phyloP scores from a whole-genome alignment of 2,329 filamentous ascomycete genomes.

The Colletotrichum viniferum region DNA sequence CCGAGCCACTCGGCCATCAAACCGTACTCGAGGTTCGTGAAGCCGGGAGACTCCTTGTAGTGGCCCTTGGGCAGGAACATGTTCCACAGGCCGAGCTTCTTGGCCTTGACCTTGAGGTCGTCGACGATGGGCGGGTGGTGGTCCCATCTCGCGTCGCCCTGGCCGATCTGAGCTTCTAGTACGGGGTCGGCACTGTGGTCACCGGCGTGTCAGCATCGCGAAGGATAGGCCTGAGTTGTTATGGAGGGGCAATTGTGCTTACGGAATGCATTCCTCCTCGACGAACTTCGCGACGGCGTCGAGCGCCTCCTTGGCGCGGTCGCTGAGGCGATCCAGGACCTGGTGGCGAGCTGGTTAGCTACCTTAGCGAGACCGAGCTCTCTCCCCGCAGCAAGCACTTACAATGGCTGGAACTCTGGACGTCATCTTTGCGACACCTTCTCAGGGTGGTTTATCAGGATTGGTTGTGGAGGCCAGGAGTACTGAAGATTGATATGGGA shows the following conservation, averaged over 20 bases:
- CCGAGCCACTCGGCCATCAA: slow-evolving; percentile 97
- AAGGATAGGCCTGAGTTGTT: neutral
- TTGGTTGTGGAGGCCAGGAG: neutral
- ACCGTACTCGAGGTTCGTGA: slow-evolving; percentile 94
- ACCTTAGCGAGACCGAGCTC: neutral
- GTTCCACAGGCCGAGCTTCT: slow-evolving; percentile 90
- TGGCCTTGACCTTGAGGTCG: slow-evolving; percentile 84
- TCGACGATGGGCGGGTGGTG: slow-evolving; percentile 82
- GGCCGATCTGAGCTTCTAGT: slow-evolving; percentile 78
- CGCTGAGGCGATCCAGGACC: slow-evolving; percentile 71
- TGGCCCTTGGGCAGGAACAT: slow-evolving; percentile 96
- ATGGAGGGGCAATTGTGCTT: slow-evolving; percentile 33
- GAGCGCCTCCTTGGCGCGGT: slow-evolving; percentile 81
- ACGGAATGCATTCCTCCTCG: slow-evolving; percentile 91
- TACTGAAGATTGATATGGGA: neutral
- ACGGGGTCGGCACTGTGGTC: slow-evolving; percentile 73
- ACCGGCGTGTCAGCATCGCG: neutral
- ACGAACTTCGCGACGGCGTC: slow-evolving; percentile 95
- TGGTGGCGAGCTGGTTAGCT: slow-evolving; percentile 26
- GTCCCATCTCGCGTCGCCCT: slow-evolving; percentile 79
- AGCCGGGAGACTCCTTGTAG: slow-evolving; percentile 94
- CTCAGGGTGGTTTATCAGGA: neutral
- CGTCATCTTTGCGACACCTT: slow-evolving; percentile 24
- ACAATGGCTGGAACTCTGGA: slow-evolving; percentile 28
- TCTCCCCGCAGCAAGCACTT: slow-evolving; percentile 11